A percentile compares a stretch with the other conserved stretches of the same genome.
Conservation (phyloP, 2,329 filamentous ascomycete species). For the Ascochyta viciae-villosae region DNA sequence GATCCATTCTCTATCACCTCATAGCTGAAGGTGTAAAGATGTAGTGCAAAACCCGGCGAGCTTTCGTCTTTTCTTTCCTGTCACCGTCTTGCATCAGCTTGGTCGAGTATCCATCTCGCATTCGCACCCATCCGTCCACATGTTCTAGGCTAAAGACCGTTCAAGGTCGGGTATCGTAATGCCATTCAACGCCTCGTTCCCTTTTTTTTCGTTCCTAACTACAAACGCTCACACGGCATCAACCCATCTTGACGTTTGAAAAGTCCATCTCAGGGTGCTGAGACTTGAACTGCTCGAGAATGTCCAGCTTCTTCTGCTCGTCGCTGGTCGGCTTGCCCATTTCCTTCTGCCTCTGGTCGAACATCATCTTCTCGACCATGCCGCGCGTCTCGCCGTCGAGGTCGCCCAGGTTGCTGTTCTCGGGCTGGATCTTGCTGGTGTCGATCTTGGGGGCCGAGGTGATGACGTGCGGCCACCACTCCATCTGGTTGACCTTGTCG, state of each 20-base stretch:
- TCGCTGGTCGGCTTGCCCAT: constrained; percentile 86
- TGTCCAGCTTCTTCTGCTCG: constrained; percentile 92
- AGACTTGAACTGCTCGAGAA: constrained; percentile 86
- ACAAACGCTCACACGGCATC: constrained; percentile 14
- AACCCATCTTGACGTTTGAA: constrained; percentile 67
- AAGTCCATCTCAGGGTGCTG: constrained; percentile 79
- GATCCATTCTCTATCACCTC: not conserved
- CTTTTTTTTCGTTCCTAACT: not conserved
- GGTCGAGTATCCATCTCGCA: not conserved
- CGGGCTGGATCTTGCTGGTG: constrained; percentile 91
- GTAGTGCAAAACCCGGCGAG: no score
- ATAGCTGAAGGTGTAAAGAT: no score
- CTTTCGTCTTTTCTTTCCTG: no score
- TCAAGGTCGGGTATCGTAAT: constrained; percentile 1
- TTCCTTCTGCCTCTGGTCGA: constrained; percentile 96
- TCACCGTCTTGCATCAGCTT: no score
- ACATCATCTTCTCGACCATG: constrained; percentile 99
- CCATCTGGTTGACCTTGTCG: constrained; percentile 95
- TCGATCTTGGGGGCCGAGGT: constrained; percentile 89
- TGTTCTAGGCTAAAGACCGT: not conserved
- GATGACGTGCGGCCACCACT: constrained; percentile 97
- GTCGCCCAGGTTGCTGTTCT: constrained; percentile 89
- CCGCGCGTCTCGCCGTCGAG: constrained; percentile 91
- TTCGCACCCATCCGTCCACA: not conserved
- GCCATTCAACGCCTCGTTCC: not conserved